Base-by-base conservation (phyloP, 495 filamentous ascomycete genomes). In the Evansstolkia leycettana region DNA sequence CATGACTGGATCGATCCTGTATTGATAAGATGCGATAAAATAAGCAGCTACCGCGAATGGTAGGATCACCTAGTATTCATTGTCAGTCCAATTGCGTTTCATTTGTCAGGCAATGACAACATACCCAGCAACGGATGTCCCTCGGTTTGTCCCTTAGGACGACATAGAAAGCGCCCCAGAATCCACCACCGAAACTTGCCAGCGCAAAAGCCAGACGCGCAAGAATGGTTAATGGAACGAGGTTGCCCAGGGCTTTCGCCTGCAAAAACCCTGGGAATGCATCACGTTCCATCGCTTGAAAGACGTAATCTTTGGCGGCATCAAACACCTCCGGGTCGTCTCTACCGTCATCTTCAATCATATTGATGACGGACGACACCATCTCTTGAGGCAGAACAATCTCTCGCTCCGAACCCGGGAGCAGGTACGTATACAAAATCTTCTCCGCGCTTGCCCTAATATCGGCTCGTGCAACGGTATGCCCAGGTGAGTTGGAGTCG, bases 211-310 rank as follows among this genome's bases (percentile, higher is more conserved):
- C 80, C 27, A 95, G 59, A 13, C 90, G 75, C 42, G 86, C 63
- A 50, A 94, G 76, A 29, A 85, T 73, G 18, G 83, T 90, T 13
- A 88, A 70, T 3, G 88, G 90, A 14, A 96, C 84, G 1, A 98
- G 65, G 50, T 98, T 98, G 27, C 92, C 92, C 10, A 98, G 70
- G 5, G 88, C 90, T 63, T 95, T 95, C 48, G 82, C 79, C 46
- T 85, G 77, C 42, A 98, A 72, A 67, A 98, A 98, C 15, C 88
- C 88, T 3, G 90, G 90, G 58, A 94, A 98, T 10, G 90, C 90
- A 60, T 96, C 90, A 28, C 92, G 78, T 58, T 99, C 90, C 92
- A 99, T 99, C 2, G 90, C 90, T 52, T 96, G 92, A 58, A 95
- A 99, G 31, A 94, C 89, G 53, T 96, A 99, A 62, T 99, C 92